Percentiles rank a stretch among this genome's conserved stretches.
Conservation (phyloP, 2,329 filamentous ascomycete species). For the Aspergillus glaucus region DNA sequence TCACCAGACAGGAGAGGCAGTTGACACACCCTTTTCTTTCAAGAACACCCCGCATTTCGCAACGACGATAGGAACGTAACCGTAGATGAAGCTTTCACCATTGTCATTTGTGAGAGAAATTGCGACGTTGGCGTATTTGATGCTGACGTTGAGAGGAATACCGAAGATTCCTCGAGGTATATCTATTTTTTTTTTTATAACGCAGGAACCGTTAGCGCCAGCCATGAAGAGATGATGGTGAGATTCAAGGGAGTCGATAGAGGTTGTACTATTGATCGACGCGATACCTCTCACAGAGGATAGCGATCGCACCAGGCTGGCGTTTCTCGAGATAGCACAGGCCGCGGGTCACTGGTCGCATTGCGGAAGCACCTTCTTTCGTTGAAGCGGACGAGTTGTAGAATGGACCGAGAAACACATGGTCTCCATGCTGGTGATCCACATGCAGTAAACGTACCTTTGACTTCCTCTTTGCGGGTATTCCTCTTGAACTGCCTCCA, state of each 20-base stretch:
- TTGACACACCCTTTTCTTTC: conserved; percentile 82
- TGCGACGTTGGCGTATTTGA: conserved; percentile 94
- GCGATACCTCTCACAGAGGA: too few species aligned
- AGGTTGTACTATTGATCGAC: too few species aligned
- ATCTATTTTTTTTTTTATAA: conserved; percentile 8
- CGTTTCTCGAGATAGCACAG: neutral
- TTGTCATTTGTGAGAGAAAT: conserved; percentile 92
- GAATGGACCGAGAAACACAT: neutral
- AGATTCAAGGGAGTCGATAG: too few species aligned
- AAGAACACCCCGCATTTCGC: conserved; percentile 96
- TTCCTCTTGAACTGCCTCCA: conserved; percentile 90
- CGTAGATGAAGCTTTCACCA: conserved; percentile 94
- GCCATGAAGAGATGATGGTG: too few species aligned
- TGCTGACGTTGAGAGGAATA: conserved; percentile 85
- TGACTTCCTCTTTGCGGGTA: conserved; percentile 56
- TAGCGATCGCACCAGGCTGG: neutral
- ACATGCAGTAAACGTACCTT: conserved; percentile 43
- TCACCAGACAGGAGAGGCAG: neutral
- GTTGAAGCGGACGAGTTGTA: neutral
- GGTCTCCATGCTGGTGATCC: neutral
- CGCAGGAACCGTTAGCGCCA: neutral
- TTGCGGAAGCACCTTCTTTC: neutral
- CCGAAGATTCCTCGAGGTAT: conserved; percentile 78
- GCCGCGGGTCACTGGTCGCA: neutral
- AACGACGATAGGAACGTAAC: conserved; percentile 96